These are phyloP conservation scores for Bryum argenteum DNA, from an alignment of 225 moss, liverwort and hornwort genomes.

Conservation along the genomic window DNA sequence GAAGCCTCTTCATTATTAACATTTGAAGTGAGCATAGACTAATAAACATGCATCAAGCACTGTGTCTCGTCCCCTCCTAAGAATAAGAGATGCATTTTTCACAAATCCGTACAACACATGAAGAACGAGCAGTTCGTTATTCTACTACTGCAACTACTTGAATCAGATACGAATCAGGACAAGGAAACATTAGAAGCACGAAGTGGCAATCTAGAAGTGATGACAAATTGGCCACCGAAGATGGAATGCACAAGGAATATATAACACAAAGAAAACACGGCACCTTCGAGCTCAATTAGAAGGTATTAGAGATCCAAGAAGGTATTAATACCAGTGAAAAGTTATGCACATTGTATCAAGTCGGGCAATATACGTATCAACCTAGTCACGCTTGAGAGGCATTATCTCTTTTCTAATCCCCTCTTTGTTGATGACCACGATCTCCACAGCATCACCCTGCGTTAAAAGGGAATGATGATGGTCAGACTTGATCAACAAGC, in stretches of 20 bases:
- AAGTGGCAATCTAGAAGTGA: background rate
- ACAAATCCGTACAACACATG: too few species aligned
- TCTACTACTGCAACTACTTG: background rate
- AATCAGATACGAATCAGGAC: background rate
- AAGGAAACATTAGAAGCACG: background rate
- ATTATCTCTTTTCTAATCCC: conserved; percentile 58
- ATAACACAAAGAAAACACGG: background rate
- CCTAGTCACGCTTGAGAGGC: conserved; percentile 64
- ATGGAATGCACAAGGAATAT: background rate
- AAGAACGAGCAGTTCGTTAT: too few species aligned
- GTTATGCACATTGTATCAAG: conserved; percentile 35
- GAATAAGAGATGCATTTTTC: too few species aligned
- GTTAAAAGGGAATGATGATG: background rate
- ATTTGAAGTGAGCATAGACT: too few species aligned
- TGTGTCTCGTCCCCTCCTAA: too few species aligned
- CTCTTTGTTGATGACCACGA: conserved; percentile 51
- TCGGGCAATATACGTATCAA: conserved; percentile 8
- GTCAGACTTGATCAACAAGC: background rate
- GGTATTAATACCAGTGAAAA: conserved; percentile 25
- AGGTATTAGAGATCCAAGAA: conserved; percentile 24
- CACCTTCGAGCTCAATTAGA: conserved; percentile 18
- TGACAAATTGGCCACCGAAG: background rate
- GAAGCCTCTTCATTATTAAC: too few species aligned
- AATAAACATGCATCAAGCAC: too few species aligned
- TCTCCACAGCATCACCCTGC: conserved; percentile 67